phyloP scores from a whole-genome alignment of 2,329 filamentous ascomycete species.

The Ophiostoma himal-ulmi region DNA sequence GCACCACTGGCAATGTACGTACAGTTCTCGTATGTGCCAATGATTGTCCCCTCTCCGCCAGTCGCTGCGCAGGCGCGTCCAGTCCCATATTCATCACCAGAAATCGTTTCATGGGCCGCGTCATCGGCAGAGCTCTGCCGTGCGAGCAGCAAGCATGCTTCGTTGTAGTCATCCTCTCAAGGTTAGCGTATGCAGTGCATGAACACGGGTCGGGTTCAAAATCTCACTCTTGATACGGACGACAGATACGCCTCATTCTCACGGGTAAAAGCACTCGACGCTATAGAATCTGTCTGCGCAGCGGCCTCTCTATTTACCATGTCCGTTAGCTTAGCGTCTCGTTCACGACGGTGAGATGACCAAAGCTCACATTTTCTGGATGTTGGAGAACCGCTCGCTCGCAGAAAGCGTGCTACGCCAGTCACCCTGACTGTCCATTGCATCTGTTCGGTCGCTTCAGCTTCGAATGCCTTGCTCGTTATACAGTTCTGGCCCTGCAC shows the following conservation, averaged over 20 bases:
- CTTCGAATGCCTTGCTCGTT: background rate
- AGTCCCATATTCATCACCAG: background rate
- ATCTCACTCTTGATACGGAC: conserved; percentile 52
- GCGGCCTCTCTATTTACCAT: background rate
- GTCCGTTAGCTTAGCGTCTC: background rate
- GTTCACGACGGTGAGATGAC: no score
- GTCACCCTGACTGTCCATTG: background rate
- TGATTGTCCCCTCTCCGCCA: conserved; percentile 38
- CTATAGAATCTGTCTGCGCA: conserved; percentile 16
- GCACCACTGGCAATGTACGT: conserved; percentile 58
- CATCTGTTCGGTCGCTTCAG: background rate
- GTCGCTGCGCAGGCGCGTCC: background rate
- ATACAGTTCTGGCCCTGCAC: background rate
- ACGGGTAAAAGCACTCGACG: conserved; percentile 51
- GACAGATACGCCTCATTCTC: conserved; percentile 60
- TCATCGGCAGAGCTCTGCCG: background rate
- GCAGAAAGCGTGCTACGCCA: background rate
- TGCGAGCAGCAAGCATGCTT: conserved; percentile 34
- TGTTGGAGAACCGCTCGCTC: conserved; percentile 9
- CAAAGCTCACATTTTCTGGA: conserved; percentile 10
- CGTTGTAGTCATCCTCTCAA: conserved; percentile 54
- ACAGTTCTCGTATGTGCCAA: conserved; percentile 51
- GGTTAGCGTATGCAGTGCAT: conserved; percentile 25
- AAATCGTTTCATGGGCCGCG: background rate
- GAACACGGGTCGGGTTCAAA: background rate